Base-by-base conservation (phyloP, 768 basidiomycete genomes). In the Sarcodon sp. region DNA sequence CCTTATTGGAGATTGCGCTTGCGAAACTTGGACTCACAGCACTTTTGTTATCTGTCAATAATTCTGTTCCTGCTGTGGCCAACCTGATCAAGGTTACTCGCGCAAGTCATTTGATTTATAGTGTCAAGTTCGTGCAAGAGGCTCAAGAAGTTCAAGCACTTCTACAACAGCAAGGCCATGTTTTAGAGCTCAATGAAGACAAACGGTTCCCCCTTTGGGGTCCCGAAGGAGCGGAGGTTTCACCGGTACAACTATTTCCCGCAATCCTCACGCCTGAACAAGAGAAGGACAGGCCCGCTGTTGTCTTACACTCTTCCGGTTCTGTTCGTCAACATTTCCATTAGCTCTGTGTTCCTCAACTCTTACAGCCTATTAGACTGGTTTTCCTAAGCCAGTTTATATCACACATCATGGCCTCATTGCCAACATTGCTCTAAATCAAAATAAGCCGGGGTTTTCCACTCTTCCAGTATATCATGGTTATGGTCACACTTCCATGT, bases 401-500 rank as follows among this genome's bases (percentile, higher is more conserved):
- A 52, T 61, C 49, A 66, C 64, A 0, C 69, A 71, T 52, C 61
- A 63, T 45, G 60, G 57, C 5, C 57, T 66, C 15, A 44, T 69
- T 36, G 59, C 59, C 35, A 65, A 71, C 52, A 55, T 62, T 49
- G 54, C 64, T 45, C 54, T 63, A 56, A 62, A 69, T 47, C 64
- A 66, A 47, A 54, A 59, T 33, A 53, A 63, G 35, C 50, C 61
- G 13, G 64, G 61, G 0, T 69, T 71, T 55, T 70, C 67, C 46
- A 72, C 72, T 2, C 68, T 71, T 1, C 72, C 71, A 3, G 64
- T 71, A 5, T 73, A 67, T 50, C 70, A 71, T 51, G 66, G 66
- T 7, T 67, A 66, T 15, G 62, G 65, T 47, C 66, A 51, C 47
- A 69, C 53, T 55, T 61, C 54, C 44, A 58, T 57, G 67, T 69